A percentile compares a stretch with the other conserved stretches of the same genome.
These are phyloP conservation scores for Mercurialis annua DNA, from an alignment of 345 rosid species.

Conservation along the genomic window DNA sequence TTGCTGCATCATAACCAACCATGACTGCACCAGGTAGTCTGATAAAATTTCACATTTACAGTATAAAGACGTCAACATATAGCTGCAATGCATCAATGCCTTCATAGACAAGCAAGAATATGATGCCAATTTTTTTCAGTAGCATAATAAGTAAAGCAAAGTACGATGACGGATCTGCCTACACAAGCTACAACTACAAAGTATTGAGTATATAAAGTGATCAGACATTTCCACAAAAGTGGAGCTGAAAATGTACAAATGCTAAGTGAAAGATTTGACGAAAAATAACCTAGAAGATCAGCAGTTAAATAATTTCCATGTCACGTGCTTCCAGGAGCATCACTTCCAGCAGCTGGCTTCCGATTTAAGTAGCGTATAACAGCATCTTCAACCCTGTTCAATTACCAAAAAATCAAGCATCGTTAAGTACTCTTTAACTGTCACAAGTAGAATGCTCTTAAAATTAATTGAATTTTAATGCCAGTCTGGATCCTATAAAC, in stretches of 20 bases:
- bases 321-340: conserved; percentile 82
- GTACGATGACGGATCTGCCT: conserved; percentile 16
- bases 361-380: conserved; percentile 91
- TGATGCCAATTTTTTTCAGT: neutral
- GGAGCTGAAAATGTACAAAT: conserved; percentile 24
- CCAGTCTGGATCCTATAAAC: neutral
- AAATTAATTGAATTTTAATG: neutral
- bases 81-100: neutral
- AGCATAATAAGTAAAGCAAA: conserved; percentile 13
- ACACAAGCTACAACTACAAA: conserved; percentile 21
- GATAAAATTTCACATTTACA: too few species aligned
- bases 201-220: conserved; percentile 8
- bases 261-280: conserved; percentile 10
- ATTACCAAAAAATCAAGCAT: conserved; percentile 1
- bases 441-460: neutral
- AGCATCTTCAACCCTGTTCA: conserved; percentile 91
- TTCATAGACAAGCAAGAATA: conserved; percentile 4
- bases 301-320: conserved; percentile 13
- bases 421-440: neutral
- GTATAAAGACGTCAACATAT: too few species aligned
- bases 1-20: too few species aligned
- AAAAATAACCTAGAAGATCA: neutral
- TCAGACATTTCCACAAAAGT: conserved; percentile 13
- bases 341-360: conserved; percentile 79
- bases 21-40: too few species aligned